These are phyloP conservation scores for Hygrocybe coccinea DNA, from an alignment of 768 basidiomycete species.

Conservation along the genomic window DNA sequence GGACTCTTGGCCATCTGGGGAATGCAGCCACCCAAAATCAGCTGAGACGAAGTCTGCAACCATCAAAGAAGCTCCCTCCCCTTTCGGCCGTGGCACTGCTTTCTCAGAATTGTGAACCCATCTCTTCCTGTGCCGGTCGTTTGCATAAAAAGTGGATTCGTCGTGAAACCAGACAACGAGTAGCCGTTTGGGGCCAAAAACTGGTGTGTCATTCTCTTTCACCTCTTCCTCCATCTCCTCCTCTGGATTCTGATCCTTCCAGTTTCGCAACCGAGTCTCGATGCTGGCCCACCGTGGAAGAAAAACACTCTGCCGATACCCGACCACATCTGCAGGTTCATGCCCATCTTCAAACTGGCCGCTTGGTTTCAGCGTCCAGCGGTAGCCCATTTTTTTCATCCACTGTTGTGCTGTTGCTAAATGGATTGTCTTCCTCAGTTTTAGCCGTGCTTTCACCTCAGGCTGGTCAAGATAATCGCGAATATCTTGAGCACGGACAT, in stretches of 20 bases:
- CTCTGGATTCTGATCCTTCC: slow-evolving; percentile 5
- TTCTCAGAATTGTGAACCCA: slow-evolving; percentile 25
- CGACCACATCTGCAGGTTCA: slow-evolving; percentile 30
- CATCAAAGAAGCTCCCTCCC: slow-evolving; percentile 33
- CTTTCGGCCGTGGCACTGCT: slow-evolving; percentile 28
- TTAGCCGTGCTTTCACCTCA: slow-evolving; percentile 13
- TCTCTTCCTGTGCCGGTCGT: slow-evolving; percentile 22
- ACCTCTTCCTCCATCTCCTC: neutral
- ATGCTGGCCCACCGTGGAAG: slow-evolving; percentile 15
- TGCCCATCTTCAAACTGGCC: slow-evolving; percentile 34
- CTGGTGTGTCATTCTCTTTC: neutral
- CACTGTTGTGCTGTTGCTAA: slow-evolving; percentile 20
- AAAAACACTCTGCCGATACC: slow-evolving; percentile 24
- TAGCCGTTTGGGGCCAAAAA: neutral
- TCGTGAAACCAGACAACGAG: slow-evolving; percentile 26
- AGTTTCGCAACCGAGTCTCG: slow-evolving; percentile 5
- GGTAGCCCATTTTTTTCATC: slow-evolving; percentile 17
- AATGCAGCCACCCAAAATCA: slow-evolving; percentile 15
- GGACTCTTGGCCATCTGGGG: slow-evolving; percentile 9
- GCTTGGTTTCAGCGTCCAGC: slow-evolving; percentile 11
- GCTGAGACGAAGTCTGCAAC: slow-evolving; percentile 28
- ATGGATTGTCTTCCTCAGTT: slow-evolving; percentile 9
- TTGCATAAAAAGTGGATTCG: slow-evolving; percentile 33
- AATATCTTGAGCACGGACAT: slow-evolving; percentile 14
- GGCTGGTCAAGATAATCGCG: slow-evolving; percentile 14